Evolutionary conservation across 2,329 filamentous ascomycete species (phyloP).

Genomic region (Cercospora janseana): DNA sequence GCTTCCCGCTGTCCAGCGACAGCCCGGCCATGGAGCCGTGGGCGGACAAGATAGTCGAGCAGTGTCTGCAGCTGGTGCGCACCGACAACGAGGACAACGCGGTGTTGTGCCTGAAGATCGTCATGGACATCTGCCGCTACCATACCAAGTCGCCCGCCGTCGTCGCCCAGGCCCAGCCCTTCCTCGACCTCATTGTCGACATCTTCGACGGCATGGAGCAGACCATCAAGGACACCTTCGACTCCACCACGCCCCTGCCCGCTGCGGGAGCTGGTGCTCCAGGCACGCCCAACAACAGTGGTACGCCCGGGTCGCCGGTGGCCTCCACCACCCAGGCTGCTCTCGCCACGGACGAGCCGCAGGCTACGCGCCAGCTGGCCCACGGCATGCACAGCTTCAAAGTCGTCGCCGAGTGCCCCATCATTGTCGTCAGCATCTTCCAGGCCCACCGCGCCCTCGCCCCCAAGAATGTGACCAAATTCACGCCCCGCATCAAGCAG

Average conservation of each 20-base stretch:
- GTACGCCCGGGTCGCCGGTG: slow-evolving; percentile 82
- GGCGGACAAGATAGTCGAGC: slow-evolving; percentile 82
- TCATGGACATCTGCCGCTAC: slow-evolving; percentile 93
- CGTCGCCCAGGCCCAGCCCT: slow-evolving; percentile 77
- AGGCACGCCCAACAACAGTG: slow-evolving; percentile 59
- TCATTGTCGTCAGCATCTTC: slow-evolving; percentile 97
- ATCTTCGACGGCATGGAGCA: slow-evolving; percentile 94
- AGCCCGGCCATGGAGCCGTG: slow-evolving; percentile 80
- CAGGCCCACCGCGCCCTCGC: slow-evolving; percentile 84
- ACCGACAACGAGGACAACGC: slow-evolving; percentile 98
- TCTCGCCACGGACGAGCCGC: slow-evolving; percentile 66
- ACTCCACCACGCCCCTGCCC: slow-evolving; percentile 61
- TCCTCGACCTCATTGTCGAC: slow-evolving; percentile 88
- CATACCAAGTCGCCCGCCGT: slow-evolving; percentile 72
- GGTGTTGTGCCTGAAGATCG: slow-evolving; percentile 95
- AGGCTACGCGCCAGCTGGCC: slow-evolving; percentile 70
- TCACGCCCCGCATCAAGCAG: slow-evolving; percentile 90
- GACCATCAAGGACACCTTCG: slow-evolving; percentile 92
- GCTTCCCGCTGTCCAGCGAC: slow-evolving; percentile 66
- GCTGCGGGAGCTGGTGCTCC: slow-evolving; percentile 56
- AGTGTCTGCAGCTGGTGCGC: slow-evolving; percentile 82
- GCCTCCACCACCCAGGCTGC: slow-evolving; percentile 63
- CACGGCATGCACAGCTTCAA: slow-evolving; percentile 99
- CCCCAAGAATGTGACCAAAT: slow-evolving; percentile 79
- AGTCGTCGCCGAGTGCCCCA: slow-evolving; percentile 93